phyloP scores from a whole-genome alignment of 768 basidiomycete species.

The Amanita inopinata region DNA sequence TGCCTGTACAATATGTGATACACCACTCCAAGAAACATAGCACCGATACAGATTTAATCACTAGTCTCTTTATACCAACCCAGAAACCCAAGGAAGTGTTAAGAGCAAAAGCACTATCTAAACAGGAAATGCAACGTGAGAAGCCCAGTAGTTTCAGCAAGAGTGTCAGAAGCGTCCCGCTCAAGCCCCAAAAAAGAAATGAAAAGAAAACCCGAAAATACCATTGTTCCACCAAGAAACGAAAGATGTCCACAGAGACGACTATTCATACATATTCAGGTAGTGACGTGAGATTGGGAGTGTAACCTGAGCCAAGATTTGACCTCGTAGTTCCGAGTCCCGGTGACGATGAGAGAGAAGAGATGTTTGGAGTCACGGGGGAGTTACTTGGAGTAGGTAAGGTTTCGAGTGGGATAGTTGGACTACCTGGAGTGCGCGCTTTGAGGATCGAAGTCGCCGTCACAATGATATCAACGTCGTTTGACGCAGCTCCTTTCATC shows the following conservation, averaged over 20 bases:
- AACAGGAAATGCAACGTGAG: too few relatives aligned
- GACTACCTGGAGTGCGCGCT: constrained; percentile 25
- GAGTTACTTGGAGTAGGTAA: constrained; percentile 4
- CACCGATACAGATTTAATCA: constrained; percentile 16
- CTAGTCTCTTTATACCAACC: constrained; percentile 13
- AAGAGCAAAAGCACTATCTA: too few relatives aligned
- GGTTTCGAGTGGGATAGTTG: constrained; percentile 8
- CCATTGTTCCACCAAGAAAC: constrained; percentile 18
- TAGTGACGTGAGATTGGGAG: constrained; percentile 27
- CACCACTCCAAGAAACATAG: constrained; percentile 26
- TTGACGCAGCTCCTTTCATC: constrained; percentile 60
- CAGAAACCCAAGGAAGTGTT: constrained; percentile 11
- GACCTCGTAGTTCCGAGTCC: constrained; percentile 9
- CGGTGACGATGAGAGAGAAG: constrained; percentile 7
- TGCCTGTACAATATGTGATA: constrained; percentile 39
- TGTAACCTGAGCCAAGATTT: constrained; percentile 16
- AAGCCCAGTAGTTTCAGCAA: constrained; percentile 3
- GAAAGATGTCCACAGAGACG: constrained; percentile 13
- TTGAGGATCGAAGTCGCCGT: constrained; percentile 50
- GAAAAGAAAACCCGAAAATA: constrained; percentile 18
- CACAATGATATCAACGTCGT: constrained; percentile 74
- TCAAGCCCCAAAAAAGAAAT: constrained; percentile 16
- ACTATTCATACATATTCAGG: constrained; percentile 31
- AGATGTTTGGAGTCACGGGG: background rate
- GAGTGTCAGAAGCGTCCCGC: constrained; percentile 12